Base-by-base conservation (phyloP, 164 flowering plant genomes). In the Chimonanthus salicifolius region DNA sequence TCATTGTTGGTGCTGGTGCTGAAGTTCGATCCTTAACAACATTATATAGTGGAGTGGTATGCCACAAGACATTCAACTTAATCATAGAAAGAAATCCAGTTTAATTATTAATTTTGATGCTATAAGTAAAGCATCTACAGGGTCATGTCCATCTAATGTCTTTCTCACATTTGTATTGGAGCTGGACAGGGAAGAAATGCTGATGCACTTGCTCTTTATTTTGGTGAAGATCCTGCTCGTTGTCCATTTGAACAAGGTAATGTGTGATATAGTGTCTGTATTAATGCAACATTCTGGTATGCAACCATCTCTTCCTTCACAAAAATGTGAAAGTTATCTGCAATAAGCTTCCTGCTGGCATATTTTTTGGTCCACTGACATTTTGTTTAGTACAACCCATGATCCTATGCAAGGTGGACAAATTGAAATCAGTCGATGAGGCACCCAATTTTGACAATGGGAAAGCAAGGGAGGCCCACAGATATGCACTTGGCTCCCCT, bases 231-330 rank as follows among this genome's bases (percentile, higher is more conserved):
- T 78, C 98, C 99, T 79, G 89, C 91, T 45, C 91, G 93, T 10
- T 92, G 91, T 85, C 99, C 98, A 72, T 92, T 95, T 83, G 99
- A 95, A 77, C 99, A 95, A 88, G 99, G 99, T 91, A 83, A 77
- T 33, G 33, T 33, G 0, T 33, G 33, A 33, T 33, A 33, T 33
- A 8, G 18, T 47, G 63, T 18, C n/a, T 3, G 21, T 20, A 8
- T 18, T 68, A 33, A 44, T 44, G 68, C 70, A 44, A 33, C 33
- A 33, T 33, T 63, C 43, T 7, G 4, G 18, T 65, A 33, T 43
- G 9, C 43, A 6, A 4, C 7, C 44, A 65, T 13, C 20, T 18
- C 16, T 7, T 33, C n/a, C 45, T 45, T 44, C 47, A 44, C 46
- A 11, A 9, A 2, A 33, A 15, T 43, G 13, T 4, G 16, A 45